Evolutionary conservation across 1,284 basidiomycete genomes (phyloP), one percentile per base, ranked within the genome.

Genomic region (Ceratobasidium sp.): DNA sequence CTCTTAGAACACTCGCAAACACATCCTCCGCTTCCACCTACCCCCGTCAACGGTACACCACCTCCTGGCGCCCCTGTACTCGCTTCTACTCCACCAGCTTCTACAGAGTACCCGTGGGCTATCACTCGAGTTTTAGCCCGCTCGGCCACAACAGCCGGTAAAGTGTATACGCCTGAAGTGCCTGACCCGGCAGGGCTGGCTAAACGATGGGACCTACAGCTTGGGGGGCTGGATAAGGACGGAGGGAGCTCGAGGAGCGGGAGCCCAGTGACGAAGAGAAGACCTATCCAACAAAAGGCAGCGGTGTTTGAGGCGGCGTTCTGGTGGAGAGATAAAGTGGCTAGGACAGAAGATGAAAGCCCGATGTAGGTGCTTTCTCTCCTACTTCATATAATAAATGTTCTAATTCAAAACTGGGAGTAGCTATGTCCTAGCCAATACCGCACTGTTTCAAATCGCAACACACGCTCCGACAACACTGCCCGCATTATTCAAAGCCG

Each of bases 301-400:
- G 89, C 88, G 58, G 90, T 96, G n/a, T 95, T 95, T 84, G 90
- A 88, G 78, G 87, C 88, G 0, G 86, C 98, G 23, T 96, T 98
- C 85, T 87, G 86, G 42, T 99, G 97, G 97, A 89, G 97, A 80
- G 97, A 99, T 83, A 83, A 84, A 2, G 86, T 93, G 0, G 95
- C 96, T 0, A 88, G 96, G 70, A 91, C 93, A 78, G 93, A 96
- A 81, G 97, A 99, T 84, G 97, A 99, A 85, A 94, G 94, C 83
- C 90, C 91, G 4, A 87, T 92, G 91, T 96, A 84, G 79, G 90
- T 86, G 39, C 33, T 68, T 13, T 77, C 58, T 68, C 64, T 64
- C 77, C 63, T 60, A 12, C 42, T 46, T 63, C 78, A 26, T 55
- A 20, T 23, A 64, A 23, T 26, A 5, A 9, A 46, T 10, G 56